A percentile compares a stretch with the other conserved stretches of the same genome.
phyloP scores from a whole-genome alignment of 805 yeast species.

The Zygosaccharomyces lentus region DNA sequence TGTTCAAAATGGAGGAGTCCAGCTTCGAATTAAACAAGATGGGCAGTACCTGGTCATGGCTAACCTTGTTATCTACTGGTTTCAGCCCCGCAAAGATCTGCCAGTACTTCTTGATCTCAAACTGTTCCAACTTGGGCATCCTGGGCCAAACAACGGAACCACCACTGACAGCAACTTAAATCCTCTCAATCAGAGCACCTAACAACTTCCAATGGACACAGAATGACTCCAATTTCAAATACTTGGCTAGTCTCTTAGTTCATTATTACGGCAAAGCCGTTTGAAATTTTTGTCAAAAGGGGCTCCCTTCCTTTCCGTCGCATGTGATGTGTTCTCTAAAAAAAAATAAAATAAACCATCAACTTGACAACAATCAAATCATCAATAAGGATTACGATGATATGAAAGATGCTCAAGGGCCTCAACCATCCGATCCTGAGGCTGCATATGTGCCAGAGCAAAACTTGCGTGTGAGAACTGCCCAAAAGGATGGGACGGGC shows the following conservation, averaged over 20 bases:
- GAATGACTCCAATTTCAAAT: neutral
- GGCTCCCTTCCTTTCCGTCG: neutral
- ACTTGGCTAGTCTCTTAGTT: neutral
- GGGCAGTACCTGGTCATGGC: constrained; percentile 79
- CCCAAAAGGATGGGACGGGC: too few relatives aligned
- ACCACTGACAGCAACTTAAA: neutral
- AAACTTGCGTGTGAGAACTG: too few relatives aligned
- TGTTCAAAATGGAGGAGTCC: constrained; percentile 67
- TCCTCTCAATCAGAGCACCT: neutral
- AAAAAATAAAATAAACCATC: neutral
- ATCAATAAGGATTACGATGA: too few relatives aligned
- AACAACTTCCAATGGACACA: neutral
- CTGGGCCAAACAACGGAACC: neutral
- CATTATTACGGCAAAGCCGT: neutral
- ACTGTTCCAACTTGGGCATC: constrained; percentile 75
- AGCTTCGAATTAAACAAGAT: constrained; percentile 87
- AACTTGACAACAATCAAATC: neutral
- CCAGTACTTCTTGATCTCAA: constrained; percentile 98
- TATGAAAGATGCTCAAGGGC: too few relatives aligned
- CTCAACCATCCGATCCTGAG: too few relatives aligned
- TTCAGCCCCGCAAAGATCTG: constrained; percentile 88
- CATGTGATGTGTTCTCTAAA: neutral
- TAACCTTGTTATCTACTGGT: constrained; percentile 73
- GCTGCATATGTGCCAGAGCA: too few relatives aligned
- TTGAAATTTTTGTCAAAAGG: neutral